Conservation (phyloP, 192 early-diverging fungal genomes). For the Backusella tuberculispora region DNA sequence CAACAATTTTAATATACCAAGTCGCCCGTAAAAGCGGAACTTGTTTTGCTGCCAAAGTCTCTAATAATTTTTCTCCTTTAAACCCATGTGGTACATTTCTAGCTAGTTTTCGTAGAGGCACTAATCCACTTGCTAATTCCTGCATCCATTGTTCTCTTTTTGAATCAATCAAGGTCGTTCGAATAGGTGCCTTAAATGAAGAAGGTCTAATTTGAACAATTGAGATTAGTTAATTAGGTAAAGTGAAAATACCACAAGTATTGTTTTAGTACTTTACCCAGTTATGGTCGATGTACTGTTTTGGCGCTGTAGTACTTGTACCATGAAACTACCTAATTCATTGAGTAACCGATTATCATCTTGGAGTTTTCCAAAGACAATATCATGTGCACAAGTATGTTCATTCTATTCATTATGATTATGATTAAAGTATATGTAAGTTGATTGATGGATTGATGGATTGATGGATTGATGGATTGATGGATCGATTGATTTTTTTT, state of each 20-base stretch:
- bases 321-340: slow-evolving; percentile 55
- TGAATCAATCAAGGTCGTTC: slow-evolving; percentile 46
- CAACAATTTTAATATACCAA: slow-evolving; percentile 75
- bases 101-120: slow-evolving; percentile 50
- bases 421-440: not conserved
- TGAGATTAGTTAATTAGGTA: not conserved
- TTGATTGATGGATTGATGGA: not conserved
- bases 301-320: slow-evolving; percentile 44
- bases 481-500: too few relatives aligned
- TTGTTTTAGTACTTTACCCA: slow-evolving; percentile 27
- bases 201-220: slow-evolving; percentile 37
- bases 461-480: too few relatives aligned
- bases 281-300: slow-evolving; percentile 30
- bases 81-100: slow-evolving; percentile 59
- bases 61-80: slow-evolving; percentile 65
- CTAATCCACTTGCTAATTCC: slow-evolving; percentile 46
- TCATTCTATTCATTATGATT: slow-evolving; percentile 44
- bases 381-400: slow-evolving; percentile 56
- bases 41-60: slow-evolving; percentile 51
- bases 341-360: slow-evolving; percentile 52
- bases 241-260: not conserved
- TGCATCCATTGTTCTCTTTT: slow-evolving; percentile 61
- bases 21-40: slow-evolving; percentile 67
- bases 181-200: slow-evolving; percentile 52
- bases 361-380: slow-evolving; percentile 50